Conservation (phyloP, 2,329 filamentous ascomycete species). For the Scopulariopsis brevicaulis region DNA sequence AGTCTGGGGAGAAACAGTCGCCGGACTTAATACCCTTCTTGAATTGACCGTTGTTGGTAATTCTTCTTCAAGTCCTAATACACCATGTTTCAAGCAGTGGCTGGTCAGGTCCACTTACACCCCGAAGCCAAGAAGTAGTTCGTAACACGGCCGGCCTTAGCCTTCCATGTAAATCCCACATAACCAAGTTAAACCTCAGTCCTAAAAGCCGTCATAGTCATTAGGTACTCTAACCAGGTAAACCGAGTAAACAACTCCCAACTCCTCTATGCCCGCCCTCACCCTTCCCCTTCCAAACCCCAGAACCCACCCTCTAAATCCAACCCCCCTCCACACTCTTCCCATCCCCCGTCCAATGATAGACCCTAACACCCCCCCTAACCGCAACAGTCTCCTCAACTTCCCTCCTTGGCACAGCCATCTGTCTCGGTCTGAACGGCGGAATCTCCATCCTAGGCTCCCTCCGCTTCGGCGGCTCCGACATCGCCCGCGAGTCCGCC, state of each 20-base stretch:
- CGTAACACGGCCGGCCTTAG: no score
- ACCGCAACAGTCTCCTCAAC: background rate
- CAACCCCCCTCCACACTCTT: background rate
- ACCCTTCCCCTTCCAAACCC: constrained; percentile 15
- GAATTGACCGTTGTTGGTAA: no score
- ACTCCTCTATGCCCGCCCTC: background rate
- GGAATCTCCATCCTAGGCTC: background rate
- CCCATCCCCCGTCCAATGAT: background rate
- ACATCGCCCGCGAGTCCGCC: background rate
- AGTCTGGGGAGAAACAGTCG: no score
- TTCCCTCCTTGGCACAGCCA: background rate
- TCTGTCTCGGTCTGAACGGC: background rate
- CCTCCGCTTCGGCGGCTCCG: background rate
- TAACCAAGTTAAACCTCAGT: no score
- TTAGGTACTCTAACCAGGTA: no score
- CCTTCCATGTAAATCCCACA: no score
- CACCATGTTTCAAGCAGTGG: no score
- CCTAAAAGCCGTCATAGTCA: no score
- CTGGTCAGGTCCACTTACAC: no score
- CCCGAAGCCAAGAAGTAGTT: no score
- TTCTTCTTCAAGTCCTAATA: no score
- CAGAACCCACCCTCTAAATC: constrained; percentile 15
- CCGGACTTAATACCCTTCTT: no score
- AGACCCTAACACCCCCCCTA: background rate
- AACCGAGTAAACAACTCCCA: background rate